phyloP scores from a whole-genome alignment of 2,329 filamentous ascomycete genomes.

The Neocatenulostroma microsporum region DNA sequence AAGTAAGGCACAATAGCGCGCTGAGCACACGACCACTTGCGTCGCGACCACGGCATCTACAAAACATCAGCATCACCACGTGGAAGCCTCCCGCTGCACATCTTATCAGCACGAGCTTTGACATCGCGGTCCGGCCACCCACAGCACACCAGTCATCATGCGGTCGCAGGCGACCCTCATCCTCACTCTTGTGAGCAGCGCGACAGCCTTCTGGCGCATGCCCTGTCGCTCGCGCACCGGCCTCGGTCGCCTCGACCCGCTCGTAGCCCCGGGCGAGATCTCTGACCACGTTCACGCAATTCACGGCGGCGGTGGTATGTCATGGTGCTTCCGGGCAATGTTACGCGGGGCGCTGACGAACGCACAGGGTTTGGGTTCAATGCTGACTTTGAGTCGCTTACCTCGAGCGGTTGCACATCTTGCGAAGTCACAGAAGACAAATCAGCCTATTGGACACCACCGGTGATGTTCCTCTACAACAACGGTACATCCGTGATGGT shows the following conservation, averaged over 20 bases:
- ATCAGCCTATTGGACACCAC: slow-evolving; percentile 78
- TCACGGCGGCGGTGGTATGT: slow-evolving; percentile 68
- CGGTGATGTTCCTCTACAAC: slow-evolving; percentile 65
- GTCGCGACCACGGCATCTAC: slow-evolving; percentile 3
- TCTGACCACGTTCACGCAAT: slow-evolving; percentile 65
- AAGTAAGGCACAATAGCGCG: slow-evolving; percentile 1
- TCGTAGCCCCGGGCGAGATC: slow-evolving; percentile 55
- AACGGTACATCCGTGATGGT: slow-evolving; percentile 64
- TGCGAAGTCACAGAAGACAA: slow-evolving; percentile 73
- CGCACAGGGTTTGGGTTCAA: slow-evolving; percentile 58
- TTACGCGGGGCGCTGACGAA: too few relatives aligned
- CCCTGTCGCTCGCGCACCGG: slow-evolving; percentile 66
- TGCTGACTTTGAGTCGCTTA: slow-evolving; percentile 52
- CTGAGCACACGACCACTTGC: slow-evolving; percentile 4
- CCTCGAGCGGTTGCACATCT: slow-evolving; percentile 62
- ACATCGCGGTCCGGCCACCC: neutral
- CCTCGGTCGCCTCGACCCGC: slow-evolving; percentile 66
- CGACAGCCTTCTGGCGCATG: slow-evolving; percentile 76
- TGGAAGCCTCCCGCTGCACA: slow-evolving; percentile 4
- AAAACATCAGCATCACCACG: neutral
- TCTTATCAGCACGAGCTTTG: neutral
- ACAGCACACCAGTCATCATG: slow-evolving; percentile 12
- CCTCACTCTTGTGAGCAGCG: slow-evolving; percentile 24
- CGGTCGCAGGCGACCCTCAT: slow-evolving; percentile 17
- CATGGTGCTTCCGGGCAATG: too few relatives aligned